Percentiles rank a stretch among this genome's conserved stretches.
Evolutionary conservation across 345 rosid species (phyloP).

Genomic region (Angophora floribunda): DNA sequence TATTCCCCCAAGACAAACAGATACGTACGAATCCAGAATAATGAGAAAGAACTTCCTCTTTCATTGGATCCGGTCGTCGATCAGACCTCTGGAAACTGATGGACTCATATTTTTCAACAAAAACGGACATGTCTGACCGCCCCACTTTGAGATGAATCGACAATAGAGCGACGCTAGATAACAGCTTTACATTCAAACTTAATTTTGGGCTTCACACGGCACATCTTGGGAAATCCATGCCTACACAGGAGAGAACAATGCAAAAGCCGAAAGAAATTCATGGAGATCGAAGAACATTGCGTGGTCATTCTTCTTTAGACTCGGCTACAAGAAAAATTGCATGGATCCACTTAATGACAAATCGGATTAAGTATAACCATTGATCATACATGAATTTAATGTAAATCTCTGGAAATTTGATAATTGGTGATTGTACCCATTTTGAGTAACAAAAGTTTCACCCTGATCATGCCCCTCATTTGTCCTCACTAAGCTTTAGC

Average conservation of each 20-base stretch:
- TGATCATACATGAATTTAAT: fast-evolving
- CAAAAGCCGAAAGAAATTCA: fast-evolving
- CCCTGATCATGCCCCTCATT: too few relatives aligned
- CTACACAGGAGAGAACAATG: neutral
- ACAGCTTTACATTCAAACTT: neutral
- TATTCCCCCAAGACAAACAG: neutral
- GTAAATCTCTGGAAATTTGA: neutral
- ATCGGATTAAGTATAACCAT: neutral
- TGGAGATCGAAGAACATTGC: fast-evolving
- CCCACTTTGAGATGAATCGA: neutral
- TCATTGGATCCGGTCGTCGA: neutral
- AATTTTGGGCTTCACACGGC: neutral
- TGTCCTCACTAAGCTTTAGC: too few relatives aligned
- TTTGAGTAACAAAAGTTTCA: too few relatives aligned
- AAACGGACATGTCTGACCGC: neutral
- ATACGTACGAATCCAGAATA: neutral
- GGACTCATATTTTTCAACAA: neutral
- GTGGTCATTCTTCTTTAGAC: neutral
- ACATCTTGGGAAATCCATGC: neutral
- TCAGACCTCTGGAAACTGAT: neutral
- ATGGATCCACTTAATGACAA: neutral
- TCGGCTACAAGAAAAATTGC: neutral
- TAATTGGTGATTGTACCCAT: neutral
- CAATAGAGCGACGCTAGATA: neutral
- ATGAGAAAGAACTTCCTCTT: neutral